phyloP scores from a whole-genome alignment of 2,329 filamentous ascomycete genomes.

The Coniochaeta pulveracea region DNA sequence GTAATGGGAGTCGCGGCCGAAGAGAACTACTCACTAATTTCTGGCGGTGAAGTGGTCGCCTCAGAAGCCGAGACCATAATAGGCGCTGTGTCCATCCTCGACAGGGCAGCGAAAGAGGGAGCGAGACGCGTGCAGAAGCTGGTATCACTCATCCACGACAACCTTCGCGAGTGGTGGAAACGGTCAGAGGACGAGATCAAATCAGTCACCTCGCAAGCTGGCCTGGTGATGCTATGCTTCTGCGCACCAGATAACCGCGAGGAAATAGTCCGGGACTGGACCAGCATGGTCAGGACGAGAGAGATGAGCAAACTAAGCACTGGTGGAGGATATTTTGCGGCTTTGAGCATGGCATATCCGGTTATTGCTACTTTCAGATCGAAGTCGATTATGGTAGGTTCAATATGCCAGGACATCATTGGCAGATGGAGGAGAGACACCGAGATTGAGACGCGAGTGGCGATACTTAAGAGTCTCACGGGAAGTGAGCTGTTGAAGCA shows the following conservation, averaged over 20 bases:
- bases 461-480: constrained; percentile 43
- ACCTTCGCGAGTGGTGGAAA: constrained; percentile 34
- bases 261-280: constrained; percentile 34
- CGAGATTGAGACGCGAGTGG: constrained; percentile 39
- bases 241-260: constrained; percentile 22
- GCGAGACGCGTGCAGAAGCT: constrained; percentile 5
- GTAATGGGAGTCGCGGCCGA: constrained; percentile 9
- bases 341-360: constrained; percentile 37
- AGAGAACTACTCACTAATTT: constrained; percentile 10
- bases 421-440: constrained; percentile 40
- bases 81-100: constrained; percentile 7
- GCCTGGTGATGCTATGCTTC: constrained; percentile 36
- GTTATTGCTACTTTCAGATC: constrained; percentile 18
- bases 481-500: constrained; percentile 31
- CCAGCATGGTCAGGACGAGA: constrained; percentile 25
- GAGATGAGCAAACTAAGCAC: constrained; percentile 11
- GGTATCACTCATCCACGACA: constrained; percentile 14
- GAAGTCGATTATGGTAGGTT: too few species aligned
- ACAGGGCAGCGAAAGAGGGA: not conserved
- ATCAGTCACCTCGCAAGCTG: constrained; percentile 36
- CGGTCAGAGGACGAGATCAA: constrained; percentile 39
- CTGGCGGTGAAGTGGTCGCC: constrained; percentile 14
- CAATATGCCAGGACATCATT: constrained; percentile 33
- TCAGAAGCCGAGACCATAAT: constrained; percentile 8
- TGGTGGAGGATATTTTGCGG: constrained; percentile 40